Percentiles rank a stretch among this genome's conserved stretches.
Conservation (phyloP, 352 stramenopile genomes). For the Pythium coloratum region DNA sequence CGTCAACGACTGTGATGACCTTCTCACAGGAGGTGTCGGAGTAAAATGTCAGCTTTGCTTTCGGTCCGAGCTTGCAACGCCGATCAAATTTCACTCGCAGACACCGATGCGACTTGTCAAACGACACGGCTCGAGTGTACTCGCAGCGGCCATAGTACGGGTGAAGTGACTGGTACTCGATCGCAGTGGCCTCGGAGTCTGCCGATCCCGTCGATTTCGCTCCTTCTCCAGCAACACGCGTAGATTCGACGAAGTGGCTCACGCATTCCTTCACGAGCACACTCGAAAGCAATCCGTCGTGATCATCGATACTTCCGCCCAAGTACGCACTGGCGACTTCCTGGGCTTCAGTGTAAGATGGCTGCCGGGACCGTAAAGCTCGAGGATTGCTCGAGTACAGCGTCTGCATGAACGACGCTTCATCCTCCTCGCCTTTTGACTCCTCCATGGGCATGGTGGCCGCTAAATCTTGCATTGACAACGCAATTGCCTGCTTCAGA, state of each 20-base stretch:
- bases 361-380: slow-evolving; percentile 35
- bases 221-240: slow-evolving; percentile 63
- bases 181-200: not conserved
- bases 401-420: slow-evolving; percentile 2
- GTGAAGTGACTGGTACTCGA: slow-evolving; percentile 83
- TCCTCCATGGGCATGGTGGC: slow-evolving; percentile 32
- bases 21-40: slow-evolving; percentile 66
- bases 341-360: slow-evolving; percentile 64
- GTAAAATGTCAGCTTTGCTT: slow-evolving; percentile 75
- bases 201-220: slow-evolving; percentile 8
- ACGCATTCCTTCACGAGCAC: slow-evolving; percentile 86
- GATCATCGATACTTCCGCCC: slow-evolving; percentile 47
- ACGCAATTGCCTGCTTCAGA: slow-evolving; percentile 40
- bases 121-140: slow-evolving; percentile 61
- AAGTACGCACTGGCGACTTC: slow-evolving; percentile 58
- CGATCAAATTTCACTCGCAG: slow-evolving; percentile 84
- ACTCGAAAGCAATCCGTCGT: slow-evolving; percentile 63
- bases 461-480: slow-evolving; percentile 40
- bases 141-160: slow-evolving; percentile 84
- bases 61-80: slow-evolving; percentile 67
- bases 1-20: slow-evolving; percentile 51
- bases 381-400: slow-evolving; percentile 14
- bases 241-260: slow-evolving; percentile 83
- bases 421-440: slow-evolving; percentile 34
- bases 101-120: slow-evolving; percentile 52